Conservation (phyloP, 768 basidiomycete genomes). For the Suillus plorans region DNA sequence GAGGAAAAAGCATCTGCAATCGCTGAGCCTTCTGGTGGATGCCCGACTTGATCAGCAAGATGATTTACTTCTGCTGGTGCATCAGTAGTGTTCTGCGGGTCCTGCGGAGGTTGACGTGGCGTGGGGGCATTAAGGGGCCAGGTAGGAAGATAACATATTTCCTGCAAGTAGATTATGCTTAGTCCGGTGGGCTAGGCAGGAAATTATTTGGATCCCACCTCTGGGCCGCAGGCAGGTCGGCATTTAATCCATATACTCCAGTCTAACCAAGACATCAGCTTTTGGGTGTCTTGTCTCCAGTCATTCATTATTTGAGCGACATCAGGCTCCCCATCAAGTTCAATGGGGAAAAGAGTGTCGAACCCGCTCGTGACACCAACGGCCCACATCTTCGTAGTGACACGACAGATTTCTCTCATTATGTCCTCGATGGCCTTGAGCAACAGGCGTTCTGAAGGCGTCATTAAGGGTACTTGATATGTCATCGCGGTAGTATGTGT, state of each 20-base stretch:
- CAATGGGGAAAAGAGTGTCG: neutral
- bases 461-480: conserved; percentile 6
- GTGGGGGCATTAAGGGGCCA: conserved; percentile 16
- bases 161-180: conserved; percentile 10
- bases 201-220: conserved; percentile 10
- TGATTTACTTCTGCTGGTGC: neutral
- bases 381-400: conserved; percentile 20
- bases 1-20: neutral
- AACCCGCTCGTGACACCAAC: conserved; percentile 15
- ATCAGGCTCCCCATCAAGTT: neutral
- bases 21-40: neutral
- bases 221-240: conserved; percentile 14
- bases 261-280: conserved; percentile 22
- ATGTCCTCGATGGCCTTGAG: conserved; percentile 13
- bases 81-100: too few species aligned
- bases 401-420: conserved; percentile 19
- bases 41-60: neutral
- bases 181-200: neutral
- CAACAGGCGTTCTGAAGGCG: conserved; percentile 13
- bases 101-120: neutral
- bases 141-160: conserved; percentile 28
- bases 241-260: conserved; percentile 26
- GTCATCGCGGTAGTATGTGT: conserved; percentile 10
- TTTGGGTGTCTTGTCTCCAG: conserved; percentile 12
- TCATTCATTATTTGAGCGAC: conserved; percentile 5